Base-by-base conservation (phyloP, 176 grass and related monocot species). In the sorghum (Sorghum bicolor) region DNA sequence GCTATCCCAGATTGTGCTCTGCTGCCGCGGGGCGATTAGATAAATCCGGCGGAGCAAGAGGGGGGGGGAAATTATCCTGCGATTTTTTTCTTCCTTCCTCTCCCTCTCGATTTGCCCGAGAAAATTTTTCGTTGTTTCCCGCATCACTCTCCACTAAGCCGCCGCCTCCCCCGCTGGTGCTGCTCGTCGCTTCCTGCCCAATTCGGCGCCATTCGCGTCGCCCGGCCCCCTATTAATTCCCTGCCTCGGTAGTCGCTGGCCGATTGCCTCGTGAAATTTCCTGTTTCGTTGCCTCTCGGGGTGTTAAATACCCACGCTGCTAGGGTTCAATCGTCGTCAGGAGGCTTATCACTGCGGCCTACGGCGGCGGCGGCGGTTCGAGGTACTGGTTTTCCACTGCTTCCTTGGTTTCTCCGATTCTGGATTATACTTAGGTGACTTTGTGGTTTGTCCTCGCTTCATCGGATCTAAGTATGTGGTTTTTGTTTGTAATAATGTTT, bases 131-230 rank as follows among this genome's bases (percentile, higher is more conserved):
- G 63, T 83, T 90, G 76, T 80, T 75, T 87, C 84, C 43, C 10
- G 80, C 85, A 91, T 87, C 80, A 76, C 76, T 87, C 75, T 47
- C 80, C 89, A 84, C 85, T 80, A 84, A 70, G 89, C 85, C 45
- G 61, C 68, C 47, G 26, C 50, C 60, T 28, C 70, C 64, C 37
- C 39, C 5, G 38, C 75, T 50, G 62, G 69, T 52, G 74, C 74
- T 45, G 75, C 76, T 87, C 47, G 74, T 90, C 68, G 74, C 77
- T 83, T 79, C 67, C 74, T 62, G 37, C 60, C 75, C 47, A 34
- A 69, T 90, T 60, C 67, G 84, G 38, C 80, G 68, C 41, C 41
- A 37, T 69, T 70, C 68, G 17, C 40, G 31, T 70, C 68, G 17
- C 40, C 25, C 45, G 16, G 8, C 71, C 52, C 70, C 40, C 19